Evolutionary conservation across 148 eudicot species (phyloP).

Genomic region (Fagopyrum esculentum): DNA sequence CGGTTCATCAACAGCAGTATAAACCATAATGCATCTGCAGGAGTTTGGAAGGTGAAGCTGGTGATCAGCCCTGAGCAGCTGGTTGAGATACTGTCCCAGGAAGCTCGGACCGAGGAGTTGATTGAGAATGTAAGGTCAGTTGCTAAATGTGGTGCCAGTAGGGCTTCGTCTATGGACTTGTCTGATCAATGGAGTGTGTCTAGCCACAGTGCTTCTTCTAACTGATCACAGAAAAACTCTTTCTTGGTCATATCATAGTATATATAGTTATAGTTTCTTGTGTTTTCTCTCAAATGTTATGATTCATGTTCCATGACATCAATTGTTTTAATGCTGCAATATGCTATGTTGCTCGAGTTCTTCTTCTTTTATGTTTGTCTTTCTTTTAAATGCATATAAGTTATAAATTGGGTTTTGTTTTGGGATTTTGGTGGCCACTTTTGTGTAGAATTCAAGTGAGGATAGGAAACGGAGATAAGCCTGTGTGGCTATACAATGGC

Average conservation of each 20-base stretch:
- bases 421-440: neutral
- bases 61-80: slow-evolving; percentile 64
- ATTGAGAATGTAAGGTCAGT: slow-evolving; percentile 78
- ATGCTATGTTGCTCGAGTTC: neutral
- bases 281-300: neutral
- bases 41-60: slow-evolving; percentile 93
- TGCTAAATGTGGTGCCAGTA: slow-evolving; percentile 60
- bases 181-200: slow-evolving; percentile 76
- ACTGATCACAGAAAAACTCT: slow-evolving; percentile 2
- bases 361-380: neutral
- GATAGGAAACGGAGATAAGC: neutral
- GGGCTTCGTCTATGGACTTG: slow-evolving; percentile 28
- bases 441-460: neutral
- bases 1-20: slow-evolving; percentile 21
- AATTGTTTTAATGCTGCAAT: neutral
- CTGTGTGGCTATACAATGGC: neutral
- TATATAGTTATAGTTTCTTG: neutral
- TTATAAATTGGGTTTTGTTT: neutral
- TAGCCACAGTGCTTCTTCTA: slow-evolving; percentile 45
- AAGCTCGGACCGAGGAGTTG: slow-evolving; percentile 58
- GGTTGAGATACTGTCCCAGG: slow-evolving; percentile 67
- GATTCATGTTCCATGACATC: slow-evolving; percentile 2
- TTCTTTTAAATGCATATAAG: neutral
- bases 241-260: neutral
- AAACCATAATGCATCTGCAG: slow-evolving; percentile 16